Evolutionary conservation across 2,329 filamentous ascomycete genomes (phyloP), one percentile per base, ranked within the genome.

Genomic region (Tolypocladium inflatum): DNA sequence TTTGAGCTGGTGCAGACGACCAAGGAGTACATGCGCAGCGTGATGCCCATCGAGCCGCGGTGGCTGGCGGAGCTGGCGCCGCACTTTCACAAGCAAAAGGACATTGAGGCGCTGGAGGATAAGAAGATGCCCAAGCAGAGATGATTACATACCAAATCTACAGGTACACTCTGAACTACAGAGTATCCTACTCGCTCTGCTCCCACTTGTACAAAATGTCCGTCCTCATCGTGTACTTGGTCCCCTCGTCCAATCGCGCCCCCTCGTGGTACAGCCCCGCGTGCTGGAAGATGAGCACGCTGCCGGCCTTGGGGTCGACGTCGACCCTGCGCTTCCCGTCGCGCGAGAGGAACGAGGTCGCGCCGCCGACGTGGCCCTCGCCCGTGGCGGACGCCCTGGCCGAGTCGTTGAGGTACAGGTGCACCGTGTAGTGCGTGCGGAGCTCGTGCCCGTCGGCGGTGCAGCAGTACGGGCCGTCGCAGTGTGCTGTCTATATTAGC

Each of bases 1-100:
- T 90, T 89, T 68, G 90, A 94, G 73, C 73, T 93, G 57, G 89
- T 92, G 11, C 79, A 90, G 65, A 93, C 90, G 42, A 88, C 83
- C 35, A 95, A 95, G 77, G 93, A 97, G 77, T 99, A 93, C 71
- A 95, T 96, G 86, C 80, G 93, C 30, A 90, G 85, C 66, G 89
- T 89, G 59, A 87, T 96, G 79, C 91, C 91, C 1, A 83, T 97
- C 56, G 86, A 95, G 68, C 79, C 89, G 0, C 85, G 86, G 68
- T 97, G 92, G 92, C 71, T 99, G 65, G 83, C 85, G 8, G 93
- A 97, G 73, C 84, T 94, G 60, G 94, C 94, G 61, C 93, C 93
- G 61, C 94, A 97, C 76, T 96, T 91, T 69, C 90, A 97, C 71
- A 97, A 96, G 76, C 88, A 89, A 76, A 88, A 91, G 74, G 91